Evolutionary conservation across 257 asterid genomes (phyloP).

Genomic region (Echium plantagineum): DNA sequence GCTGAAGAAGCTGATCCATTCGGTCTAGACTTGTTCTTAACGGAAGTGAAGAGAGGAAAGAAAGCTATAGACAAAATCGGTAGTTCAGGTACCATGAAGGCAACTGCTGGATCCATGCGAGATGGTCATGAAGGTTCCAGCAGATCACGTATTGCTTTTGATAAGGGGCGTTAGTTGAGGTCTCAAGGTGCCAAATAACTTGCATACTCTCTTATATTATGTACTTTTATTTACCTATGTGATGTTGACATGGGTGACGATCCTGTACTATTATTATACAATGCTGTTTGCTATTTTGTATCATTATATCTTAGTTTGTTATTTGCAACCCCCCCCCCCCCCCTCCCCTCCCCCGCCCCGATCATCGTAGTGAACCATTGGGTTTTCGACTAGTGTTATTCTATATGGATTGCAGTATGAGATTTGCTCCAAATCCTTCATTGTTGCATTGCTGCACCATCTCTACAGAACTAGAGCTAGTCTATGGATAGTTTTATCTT

Average conservation of each 20-base stretch:
- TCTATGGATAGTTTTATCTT: no score
- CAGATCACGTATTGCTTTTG: slow-evolving; percentile 30
- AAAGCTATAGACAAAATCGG: slow-evolving; percentile 77
- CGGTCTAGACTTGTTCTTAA: slow-evolving; percentile 78
- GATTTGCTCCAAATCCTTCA: no score
- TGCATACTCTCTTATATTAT: not conserved
- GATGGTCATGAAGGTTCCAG: slow-evolving; percentile 32
- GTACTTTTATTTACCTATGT: not conserved
- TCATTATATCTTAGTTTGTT: no score
- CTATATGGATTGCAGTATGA: no score
- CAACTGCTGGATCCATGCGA: slow-evolving; percentile 36
- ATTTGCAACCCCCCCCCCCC: no score
- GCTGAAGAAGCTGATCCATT: slow-evolving; percentile 82
- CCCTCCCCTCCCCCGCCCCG: no score
- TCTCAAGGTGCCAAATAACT: not conserved
- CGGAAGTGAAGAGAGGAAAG: slow-evolving; percentile 82
- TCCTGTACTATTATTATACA: not conserved
- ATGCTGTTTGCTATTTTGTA: not conserved
- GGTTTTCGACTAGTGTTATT: no score
- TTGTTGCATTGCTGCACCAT: no score
- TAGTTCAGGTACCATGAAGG: slow-evolving; percentile 38
- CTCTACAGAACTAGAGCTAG: no score
- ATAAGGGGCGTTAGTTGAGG: slow-evolving; percentile 22
- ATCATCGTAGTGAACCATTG: no score
- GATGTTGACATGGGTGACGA: not conserved